phyloP scores from a whole-genome alignment of 306 rosid species.

The Ormosia emarginata region DNA sequence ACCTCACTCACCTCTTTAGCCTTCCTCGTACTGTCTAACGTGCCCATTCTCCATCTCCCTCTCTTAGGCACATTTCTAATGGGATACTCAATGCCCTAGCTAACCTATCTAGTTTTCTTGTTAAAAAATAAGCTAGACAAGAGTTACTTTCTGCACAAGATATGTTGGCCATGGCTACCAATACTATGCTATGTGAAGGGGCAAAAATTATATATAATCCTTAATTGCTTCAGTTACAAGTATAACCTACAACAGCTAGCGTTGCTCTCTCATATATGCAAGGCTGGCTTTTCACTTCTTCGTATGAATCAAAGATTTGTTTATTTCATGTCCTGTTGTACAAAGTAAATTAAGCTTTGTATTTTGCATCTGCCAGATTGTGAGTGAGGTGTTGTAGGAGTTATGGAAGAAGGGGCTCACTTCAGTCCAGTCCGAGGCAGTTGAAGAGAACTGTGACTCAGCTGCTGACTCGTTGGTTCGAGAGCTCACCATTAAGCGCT shows the following conservation, averaged over 20 bases:
- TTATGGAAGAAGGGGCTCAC: slow-evolving; percentile 65
- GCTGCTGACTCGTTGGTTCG: slow-evolving; percentile 99
- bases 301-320: neutral
- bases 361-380: too few relatives aligned
- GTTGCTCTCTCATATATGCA: neutral
- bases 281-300: neutral
- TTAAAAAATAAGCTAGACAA: neutral
- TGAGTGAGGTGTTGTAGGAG: neutral
- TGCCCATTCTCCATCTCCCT: neutral
- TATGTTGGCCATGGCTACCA: neutral
- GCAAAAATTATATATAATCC: neutral
- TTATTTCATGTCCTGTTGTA: neutral
- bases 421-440: slow-evolving; percentile 86
- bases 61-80: too few relatives aligned
- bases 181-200: neutral
- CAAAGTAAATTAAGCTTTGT: too few relatives aligned
- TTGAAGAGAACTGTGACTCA: slow-evolving; percentile 30
- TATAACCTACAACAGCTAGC: neutral
- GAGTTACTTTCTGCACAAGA: neutral
- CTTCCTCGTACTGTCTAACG: slow-evolving; percentile 30
- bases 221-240: neutral
- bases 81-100: neutral
- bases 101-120: neutral
- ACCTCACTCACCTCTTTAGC: neutral
- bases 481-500: slow-evolving; percentile 41